A percentile compares a stretch with the other conserved stretches of the same genome.
These are phyloP conservation scores for Fusarium setosum DNA, from an alignment of 2,329 filamentous ascomycete genomes.

Conservation along the genomic window DNA sequence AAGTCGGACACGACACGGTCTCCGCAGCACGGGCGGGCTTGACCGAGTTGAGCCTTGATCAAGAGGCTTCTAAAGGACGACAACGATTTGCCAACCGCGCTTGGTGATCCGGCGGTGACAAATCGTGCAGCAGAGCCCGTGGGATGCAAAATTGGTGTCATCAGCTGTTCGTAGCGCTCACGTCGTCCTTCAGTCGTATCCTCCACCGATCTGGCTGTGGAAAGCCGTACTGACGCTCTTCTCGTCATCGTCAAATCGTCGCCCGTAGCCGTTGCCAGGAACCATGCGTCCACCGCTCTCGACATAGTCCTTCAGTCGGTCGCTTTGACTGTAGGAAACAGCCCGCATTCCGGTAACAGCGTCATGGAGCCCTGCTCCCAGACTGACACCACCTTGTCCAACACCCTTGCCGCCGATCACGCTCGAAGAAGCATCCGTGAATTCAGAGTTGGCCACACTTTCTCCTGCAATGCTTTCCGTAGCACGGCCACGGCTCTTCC, in stretches of 20 bases:
- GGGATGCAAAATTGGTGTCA: constrained; percentile 44
- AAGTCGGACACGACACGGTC: constrained; percentile 38
- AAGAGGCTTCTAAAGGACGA: constrained; percentile 37
- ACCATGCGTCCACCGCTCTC: constrained; percentile 82
- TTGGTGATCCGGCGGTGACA: constrained; percentile 35
- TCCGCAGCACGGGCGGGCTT: constrained; percentile 30
- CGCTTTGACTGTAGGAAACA: constrained; percentile 69
- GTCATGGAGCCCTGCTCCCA: constrained; percentile 82
- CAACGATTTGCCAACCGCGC: constrained; percentile 32
- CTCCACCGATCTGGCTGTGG: constrained; percentile 87
- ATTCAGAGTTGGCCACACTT: constrained; percentile 91
- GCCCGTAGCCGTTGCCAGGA: constrained; percentile 75
- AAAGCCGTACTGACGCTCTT: constrained; percentile 97
- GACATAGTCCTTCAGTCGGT: constrained; percentile 93
- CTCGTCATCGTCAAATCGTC: constrained; percentile 88
- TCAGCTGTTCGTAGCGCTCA: constrained; percentile 44
- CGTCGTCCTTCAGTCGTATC: constrained; percentile 60
- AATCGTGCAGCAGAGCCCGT: constrained; percentile 39
- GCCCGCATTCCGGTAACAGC: constrained; percentile 73
- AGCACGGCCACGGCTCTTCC: constrained; percentile 74
- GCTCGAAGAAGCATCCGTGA: constrained; percentile 84
- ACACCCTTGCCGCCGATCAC: constrained; percentile 80
- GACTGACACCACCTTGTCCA: constrained; percentile 87
- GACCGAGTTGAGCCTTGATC: constrained; percentile 34
- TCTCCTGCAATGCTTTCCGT: constrained; percentile 89